Evolutionary conservation across 176 grass and related monocot species (phyloP).

Genomic region (Poa annua): DNA sequence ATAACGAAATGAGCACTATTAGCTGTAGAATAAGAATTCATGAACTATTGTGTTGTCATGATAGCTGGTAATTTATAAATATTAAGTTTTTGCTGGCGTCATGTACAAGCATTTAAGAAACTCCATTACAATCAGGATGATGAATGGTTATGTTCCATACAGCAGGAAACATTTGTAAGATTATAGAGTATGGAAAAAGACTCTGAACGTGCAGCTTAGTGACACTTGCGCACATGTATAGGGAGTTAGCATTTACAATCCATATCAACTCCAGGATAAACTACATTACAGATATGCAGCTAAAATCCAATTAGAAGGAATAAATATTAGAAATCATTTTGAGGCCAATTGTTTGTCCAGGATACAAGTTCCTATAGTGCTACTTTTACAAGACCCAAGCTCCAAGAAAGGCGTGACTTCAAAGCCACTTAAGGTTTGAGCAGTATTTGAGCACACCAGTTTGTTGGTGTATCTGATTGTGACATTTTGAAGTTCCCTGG

Average conservation of each 20-base stretch:
- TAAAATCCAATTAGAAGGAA: neutral
- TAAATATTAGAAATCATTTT: too few species aligned
- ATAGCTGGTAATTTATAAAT: neutral
- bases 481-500: neutral
- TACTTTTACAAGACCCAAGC: too few species aligned
- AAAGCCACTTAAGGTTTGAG: too few species aligned
- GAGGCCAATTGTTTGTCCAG: too few species aligned
- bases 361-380: too few species aligned
- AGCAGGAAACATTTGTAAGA: constrained; percentile 24
- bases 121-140: constrained; percentile 4
- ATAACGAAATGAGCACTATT: constrained; percentile 1
- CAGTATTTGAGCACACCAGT: too few species aligned
- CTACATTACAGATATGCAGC: neutral
- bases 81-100: constrained; percentile 17
- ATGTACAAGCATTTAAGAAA: neutral
- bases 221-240: neutral
- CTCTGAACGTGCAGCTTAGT: constrained; percentile 14
- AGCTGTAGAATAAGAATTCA: neutral
- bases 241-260: neutral
- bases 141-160: neutral
- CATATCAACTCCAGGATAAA: constrained; percentile 12
- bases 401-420: too few species aligned
- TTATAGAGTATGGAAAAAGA: neutral
- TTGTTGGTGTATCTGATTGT: too few species aligned
- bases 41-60: neutral